Evolutionary conservation across 106 monocot species (phyloP), one percentile per base, ranked within the genome.

Genomic region (Amphibolis antarctica): DNA sequence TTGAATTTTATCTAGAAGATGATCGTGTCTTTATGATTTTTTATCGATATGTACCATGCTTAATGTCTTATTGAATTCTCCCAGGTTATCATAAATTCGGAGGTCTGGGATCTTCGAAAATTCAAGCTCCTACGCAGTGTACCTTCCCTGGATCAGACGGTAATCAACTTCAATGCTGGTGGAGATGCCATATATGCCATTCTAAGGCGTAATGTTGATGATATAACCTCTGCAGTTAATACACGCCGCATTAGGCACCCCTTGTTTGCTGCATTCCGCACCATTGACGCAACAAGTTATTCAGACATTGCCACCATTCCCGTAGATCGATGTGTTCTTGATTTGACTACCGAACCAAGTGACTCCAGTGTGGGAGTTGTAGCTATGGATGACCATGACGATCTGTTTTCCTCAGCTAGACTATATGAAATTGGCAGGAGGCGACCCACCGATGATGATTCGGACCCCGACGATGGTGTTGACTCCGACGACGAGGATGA

Each of bases 21-120:
- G 48, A 2, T n/a, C n/a, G 12, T 48, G 48, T 29, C 29, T 53
- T 9, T 53, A 53, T 4, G 51, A 21, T 53, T 5, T 23, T 19
- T 53, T 53, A 21, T 19, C 21, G 19, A 53, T 23, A 36, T 36
- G 36, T 36, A 24, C 21, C 15, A 7, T 58, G 53, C 24, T 44
- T 21, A 23, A 36, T 36, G 36, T 12, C 20, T 45, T 72, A 13
- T 3, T 43, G 1, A 28, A 42, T 55, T 28, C 48, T 45, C 75
- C 31, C 59, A 98, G 98, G 87, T 98, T 1, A 91, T 98, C 52
- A 68, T 98, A 55, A 98, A 98, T 57, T 98, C 98, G 9, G 98
- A 98, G 56, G 98, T 98, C 46, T 98, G 91, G 98, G 98, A 98
- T 69, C 81, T 98, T 21, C 71, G 98, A 9, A 98, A 91, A 42